Evolutionary conservation across 2,329 filamentous ascomycete genomes (phyloP).

Genomic region (Alternaria postmessia): DNA sequence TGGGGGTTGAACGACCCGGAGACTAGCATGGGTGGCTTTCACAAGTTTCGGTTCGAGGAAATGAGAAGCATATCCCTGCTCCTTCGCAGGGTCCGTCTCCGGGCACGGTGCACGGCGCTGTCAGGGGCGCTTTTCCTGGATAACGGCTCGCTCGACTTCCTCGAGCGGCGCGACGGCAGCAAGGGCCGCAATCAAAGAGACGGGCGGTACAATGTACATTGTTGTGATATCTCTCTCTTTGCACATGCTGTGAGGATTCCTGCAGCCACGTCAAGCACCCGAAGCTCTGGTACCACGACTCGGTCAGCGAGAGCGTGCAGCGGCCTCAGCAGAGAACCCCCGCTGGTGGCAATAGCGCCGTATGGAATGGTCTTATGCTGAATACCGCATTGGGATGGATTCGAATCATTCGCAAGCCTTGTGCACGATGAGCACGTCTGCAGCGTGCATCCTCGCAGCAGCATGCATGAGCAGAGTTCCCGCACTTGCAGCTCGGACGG

Average conservation of each 20-base stretch:
- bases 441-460: constrained; percentile 38
- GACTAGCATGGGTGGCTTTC: constrained; percentile 44
- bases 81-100: constrained; percentile 37
- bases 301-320: constrained; percentile 25
- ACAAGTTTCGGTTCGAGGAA: constrained; percentile 48
- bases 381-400: constrained; percentile 30
- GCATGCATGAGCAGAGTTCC: constrained; percentile 38
- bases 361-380: constrained; percentile 27
- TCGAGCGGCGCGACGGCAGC: constrained; percentile 15
- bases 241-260: constrained; percentile 9
- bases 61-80: constrained; percentile 44
- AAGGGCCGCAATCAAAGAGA: constrained; percentile 20
- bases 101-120: constrained; percentile 40
- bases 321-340: constrained; percentile 20
- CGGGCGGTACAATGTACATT: constrained; percentile 7
- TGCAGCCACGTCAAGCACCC: constrained; percentile 7
- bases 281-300: constrained; percentile 35
- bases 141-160: constrained; percentile 22
- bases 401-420: constrained; percentile 38
- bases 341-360: constrained; percentile 36
- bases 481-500: constrained; percentile 28
- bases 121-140: constrained; percentile 35
- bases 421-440: constrained; percentile 39
- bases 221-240: not conserved
- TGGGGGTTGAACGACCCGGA: constrained; percentile 40